Evolutionary conservation across 2,329 filamentous ascomycete species (phyloP).

Genomic region (Thelonectria olida): DNA sequence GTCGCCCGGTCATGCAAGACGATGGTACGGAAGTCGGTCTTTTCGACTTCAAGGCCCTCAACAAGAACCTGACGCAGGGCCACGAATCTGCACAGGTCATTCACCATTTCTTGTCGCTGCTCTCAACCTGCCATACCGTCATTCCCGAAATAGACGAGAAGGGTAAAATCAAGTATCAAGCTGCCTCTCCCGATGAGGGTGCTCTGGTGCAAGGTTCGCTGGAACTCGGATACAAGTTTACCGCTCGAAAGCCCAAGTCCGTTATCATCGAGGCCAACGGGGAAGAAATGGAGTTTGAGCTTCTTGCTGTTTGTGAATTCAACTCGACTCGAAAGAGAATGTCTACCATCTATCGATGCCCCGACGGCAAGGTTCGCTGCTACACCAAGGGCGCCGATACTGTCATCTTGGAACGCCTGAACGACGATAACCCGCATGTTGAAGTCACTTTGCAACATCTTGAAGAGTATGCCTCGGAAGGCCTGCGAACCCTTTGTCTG

Average conservation of each 20-base stretch:
- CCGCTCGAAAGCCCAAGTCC: conserved; percentile 86
- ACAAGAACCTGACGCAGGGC: conserved; percentile 70
- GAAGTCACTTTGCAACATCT: conserved; percentile 92
- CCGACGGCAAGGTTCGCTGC: conserved; percentile 91
- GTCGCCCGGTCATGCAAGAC: conserved; percentile 80
- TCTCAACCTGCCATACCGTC: conserved; percentile 94
- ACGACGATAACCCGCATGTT: conserved; percentile 83
- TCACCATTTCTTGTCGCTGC: conserved; percentile 85
- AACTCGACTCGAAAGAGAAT: conserved; percentile 94
- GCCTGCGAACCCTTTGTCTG: conserved; percentile 91
- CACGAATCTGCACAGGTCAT: conserved; percentile 62
- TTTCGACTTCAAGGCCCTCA: conserved; percentile 82
- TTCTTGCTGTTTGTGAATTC: conserved; percentile 98
- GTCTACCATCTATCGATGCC: conserved; percentile 96
- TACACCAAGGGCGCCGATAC: conserved; percentile 98
- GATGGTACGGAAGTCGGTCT: conserved; percentile 82
- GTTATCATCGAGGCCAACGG: conserved; percentile 85
- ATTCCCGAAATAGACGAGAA: conserved; percentile 90
- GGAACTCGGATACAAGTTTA: conserved; percentile 86
- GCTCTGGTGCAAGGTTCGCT: conserved; percentile 95
- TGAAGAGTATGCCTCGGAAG: conserved; percentile 98
- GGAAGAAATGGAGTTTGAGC: conserved; percentile 81
- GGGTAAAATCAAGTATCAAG: conserved; percentile 94
- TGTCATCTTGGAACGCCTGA: conserved; percentile 91
- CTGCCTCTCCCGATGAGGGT: conserved; percentile 95